These are phyloP conservation scores for Ganoderma multipileum DNA, from an alignment of 1,284 basidiomycete species.

Conservation along the genomic window DNA sequence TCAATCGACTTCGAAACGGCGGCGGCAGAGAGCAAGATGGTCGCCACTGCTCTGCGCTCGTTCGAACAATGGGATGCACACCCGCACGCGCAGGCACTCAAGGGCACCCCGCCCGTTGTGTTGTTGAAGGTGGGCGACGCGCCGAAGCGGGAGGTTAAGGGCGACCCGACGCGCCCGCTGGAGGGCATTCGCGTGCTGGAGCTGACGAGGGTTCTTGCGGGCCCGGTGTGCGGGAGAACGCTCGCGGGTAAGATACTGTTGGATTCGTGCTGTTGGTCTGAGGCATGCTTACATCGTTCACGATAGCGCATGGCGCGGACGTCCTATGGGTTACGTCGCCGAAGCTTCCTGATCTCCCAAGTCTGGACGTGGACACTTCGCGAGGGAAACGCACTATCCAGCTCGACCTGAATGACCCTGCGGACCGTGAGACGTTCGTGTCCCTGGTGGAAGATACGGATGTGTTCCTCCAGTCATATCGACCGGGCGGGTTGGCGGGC, in stretches of 20 bases:
- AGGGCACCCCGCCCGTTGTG: slow-evolving; percentile 48
- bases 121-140: slow-evolving; percentile 58
- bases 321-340: slow-evolving; percentile 66
- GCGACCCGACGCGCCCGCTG: slow-evolving; percentile 43
- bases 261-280: neutral
- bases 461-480: slow-evolving; percentile 73
- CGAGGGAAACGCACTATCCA: slow-evolving; percentile 72
- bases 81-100: slow-evolving; percentile 52
- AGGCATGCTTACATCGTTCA: slow-evolving; percentile 1
- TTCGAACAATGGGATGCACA: slow-evolving; percentile 59
- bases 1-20: slow-evolving; percentile 59
- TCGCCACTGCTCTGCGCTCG: slow-evolving; percentile 58
- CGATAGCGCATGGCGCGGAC: slow-evolving; percentile 64
- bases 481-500: slow-evolving; percentile 56
- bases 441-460: slow-evolving; percentile 54
- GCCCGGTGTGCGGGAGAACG: slow-evolving; percentile 61
- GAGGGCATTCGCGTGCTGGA: slow-evolving; percentile 62
- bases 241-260: slow-evolving; percentile 52
- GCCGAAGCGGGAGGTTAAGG: slow-evolving; percentile 41
- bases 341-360: slow-evolving; percentile 58
- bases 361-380: slow-evolving; percentile 66
- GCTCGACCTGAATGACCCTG: slow-evolving; percentile 53
- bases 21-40: slow-evolving; percentile 55
- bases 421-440: slow-evolving; percentile 45
- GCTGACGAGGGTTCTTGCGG: slow-evolving; percentile 65